phyloP scores from a whole-genome alignment of 768 basidiomycete species.

The Auricularia auricula-judae region DNA sequence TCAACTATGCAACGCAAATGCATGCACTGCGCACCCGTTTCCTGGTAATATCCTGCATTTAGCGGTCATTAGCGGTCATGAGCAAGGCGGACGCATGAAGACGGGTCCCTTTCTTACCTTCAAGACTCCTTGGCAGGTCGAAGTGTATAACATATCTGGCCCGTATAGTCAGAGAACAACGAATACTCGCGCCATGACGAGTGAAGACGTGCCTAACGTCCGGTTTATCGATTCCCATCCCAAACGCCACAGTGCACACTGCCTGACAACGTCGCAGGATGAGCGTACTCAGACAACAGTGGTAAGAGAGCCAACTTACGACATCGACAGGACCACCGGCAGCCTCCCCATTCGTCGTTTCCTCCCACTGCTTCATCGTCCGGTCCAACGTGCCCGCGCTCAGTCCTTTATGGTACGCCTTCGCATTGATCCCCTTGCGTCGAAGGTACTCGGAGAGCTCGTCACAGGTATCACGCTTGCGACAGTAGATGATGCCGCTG shows the following conservation, averaged over 20 bases:
- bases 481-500: slow-evolving; percentile 70
- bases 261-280: slow-evolving; percentile 25
- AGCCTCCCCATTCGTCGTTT: slow-evolving; percentile 7
- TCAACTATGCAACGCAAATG: slow-evolving; percentile 1
- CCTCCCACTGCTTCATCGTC: slow-evolving; percentile 46
- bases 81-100: not conserved
- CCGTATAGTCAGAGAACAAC: too few relatives aligned
- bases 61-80: slow-evolving; percentile 3
- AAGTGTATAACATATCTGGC: slow-evolving; percentile 46
- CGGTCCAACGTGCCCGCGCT: slow-evolving; percentile 38
- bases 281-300: not conserved
- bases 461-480: slow-evolving; percentile 56
- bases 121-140: slow-evolving; percentile 73
- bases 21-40: slow-evolving; percentile 46
- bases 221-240: slow-evolving; percentile 77
- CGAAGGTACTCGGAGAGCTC: slow-evolving; percentile 54
- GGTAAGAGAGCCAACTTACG: slow-evolving; percentile 28
- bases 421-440: slow-evolving; percentile 52
- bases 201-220: slow-evolving; percentile 41
- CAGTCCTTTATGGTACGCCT: slow-evolving; percentile 68
- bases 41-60: slow-evolving; percentile 67
- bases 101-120: slow-evolving; percentile 35
- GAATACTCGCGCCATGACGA: not conserved
- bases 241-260: slow-evolving; percentile 79
- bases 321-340: slow-evolving; percentile 54